phyloP scores from a whole-genome alignment of 257 asterid genomes.

The Verbascum thapsus region DNA sequence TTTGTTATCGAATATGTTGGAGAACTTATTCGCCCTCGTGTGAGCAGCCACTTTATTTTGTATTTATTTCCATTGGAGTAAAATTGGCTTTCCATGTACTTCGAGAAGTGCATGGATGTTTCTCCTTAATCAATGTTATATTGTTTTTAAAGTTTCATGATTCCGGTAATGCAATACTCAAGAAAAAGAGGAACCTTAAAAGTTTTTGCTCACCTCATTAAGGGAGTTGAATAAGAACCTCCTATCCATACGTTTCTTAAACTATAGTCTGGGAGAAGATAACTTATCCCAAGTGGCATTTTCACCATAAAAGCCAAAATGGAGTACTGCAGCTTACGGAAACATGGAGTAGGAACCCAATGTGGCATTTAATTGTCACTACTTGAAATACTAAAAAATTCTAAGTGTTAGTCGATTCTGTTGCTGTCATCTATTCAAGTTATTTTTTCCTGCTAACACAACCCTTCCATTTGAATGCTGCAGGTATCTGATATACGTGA shows the following conservation, averaged over 20 bases:
- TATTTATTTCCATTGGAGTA: not conserved
- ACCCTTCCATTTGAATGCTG: conserved; percentile 22
- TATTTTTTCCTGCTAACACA: conserved; percentile 6
- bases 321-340: conserved; percentile 5
- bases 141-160: conserved; percentile 4
- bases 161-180: conserved; percentile 13
- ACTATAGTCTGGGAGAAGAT: conserved; percentile 14
- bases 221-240: not conserved
- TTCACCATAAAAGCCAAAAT: conserved; percentile 20
- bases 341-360: conserved; percentile 2
- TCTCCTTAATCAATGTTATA: conserved; percentile 15
- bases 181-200: not conserved
- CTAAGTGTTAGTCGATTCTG: not conserved
- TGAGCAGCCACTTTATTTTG: conserved; percentile 41
- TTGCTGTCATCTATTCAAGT: conserved; percentile 25
- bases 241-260: conserved; percentile 2
- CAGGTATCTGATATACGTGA: conserved; percentile 97
- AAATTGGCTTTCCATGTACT: not conserved
- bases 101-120: not conserved
- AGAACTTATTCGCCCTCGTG: conserved; percentile 93
- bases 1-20: conserved; percentile 99
- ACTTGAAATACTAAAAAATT: not conserved
- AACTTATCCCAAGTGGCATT: conserved; percentile 11
- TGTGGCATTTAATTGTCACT: conserved; percentile 4
- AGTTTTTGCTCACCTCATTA: not conserved